Percentiles rank a stretch among this genome's conserved stretches.
Conservation (phyloP, 164 flowering plant species). For the Stephania yunnanensis region DNA sequence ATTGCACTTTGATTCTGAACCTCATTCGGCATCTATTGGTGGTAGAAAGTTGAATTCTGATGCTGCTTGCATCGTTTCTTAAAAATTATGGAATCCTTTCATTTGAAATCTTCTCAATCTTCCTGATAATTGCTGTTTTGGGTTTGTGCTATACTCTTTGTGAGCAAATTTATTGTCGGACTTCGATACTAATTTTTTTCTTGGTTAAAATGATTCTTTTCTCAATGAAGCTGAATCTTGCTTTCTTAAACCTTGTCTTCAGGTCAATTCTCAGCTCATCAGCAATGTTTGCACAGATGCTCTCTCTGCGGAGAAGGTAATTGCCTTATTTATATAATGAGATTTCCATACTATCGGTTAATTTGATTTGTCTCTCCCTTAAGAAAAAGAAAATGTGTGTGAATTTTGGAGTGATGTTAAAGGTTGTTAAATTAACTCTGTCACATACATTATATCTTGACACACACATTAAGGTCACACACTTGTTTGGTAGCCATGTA, state of each 20-base stretch:
- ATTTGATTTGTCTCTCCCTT: neutral
- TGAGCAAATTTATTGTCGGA: neutral
- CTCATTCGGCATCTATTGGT: no score
- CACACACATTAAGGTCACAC: no score
- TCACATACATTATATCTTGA: neutral
- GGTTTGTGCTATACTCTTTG: neutral
- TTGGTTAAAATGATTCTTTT: neutral
- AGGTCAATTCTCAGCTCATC: slow-evolving; percentile 98
- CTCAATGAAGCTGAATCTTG: neutral
- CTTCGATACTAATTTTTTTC: neutral
- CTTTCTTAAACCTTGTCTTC: slow-evolving; percentile 17
- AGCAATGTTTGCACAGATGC: slow-evolving; percentile 99
- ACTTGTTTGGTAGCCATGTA: no score
- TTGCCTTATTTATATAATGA: slow-evolving; percentile 4
- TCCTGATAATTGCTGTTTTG: neutral
- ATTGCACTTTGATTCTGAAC: no score
- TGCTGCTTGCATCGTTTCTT: no score
- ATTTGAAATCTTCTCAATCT: neutral
- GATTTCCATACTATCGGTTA: neutral
- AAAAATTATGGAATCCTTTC: neutral
- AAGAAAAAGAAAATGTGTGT: neutral
- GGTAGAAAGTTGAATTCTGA: no score
- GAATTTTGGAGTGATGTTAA: neutral
- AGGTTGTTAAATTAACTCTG: neutral
- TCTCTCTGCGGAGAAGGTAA: slow-evolving; percentile 98